Base-by-base conservation (phyloP, 176 grass and related monocot genomes). In the Tillandsia fasciculata region DNA sequence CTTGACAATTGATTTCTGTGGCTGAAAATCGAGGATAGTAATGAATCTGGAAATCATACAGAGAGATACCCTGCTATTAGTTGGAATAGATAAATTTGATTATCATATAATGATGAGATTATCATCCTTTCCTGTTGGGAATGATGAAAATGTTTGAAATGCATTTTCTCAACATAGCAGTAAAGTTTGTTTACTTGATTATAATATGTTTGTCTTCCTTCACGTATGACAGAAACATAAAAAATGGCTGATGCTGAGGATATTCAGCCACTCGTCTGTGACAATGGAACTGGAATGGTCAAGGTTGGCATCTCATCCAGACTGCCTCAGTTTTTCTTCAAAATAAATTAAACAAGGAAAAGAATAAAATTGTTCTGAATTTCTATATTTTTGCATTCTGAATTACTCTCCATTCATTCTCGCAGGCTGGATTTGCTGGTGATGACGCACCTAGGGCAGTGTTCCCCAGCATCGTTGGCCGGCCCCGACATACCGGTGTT, bases 221-320 rank as follows among this genome's bases (percentile, higher is more conserved):
- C 29, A 12, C 4, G 8, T 48, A 12, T 67, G 8, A 8, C 64
- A 67, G 64, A 49, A 29, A 11, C 7, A 61, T 67, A 47, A 47
- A 28, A 67, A 49, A 67, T 67, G 64, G 64, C 64, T 67, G 64
- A 67, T 47, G 29, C 3, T 48, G 64, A 67, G 64, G 64, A 67
- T n/a, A 67, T 67, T 28, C 64, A 67, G 27, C 64, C 64, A 9
- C 64, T 67, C n/a, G 64, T 67, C 26, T 28, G 26, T 67, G 64
- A 67, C 64, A 67, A 67, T 49, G 64, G 64, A 42, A 67, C 64
- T 28, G 64, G 64, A 48, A 67, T 67, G 64, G 64, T 67, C 24
- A 67, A 67, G 64, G 64, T 67, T 14, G 24, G 11, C 3, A 65
- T 65, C 5, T 65, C 20, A 27, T 28, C 64, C 26, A 56, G 11